These are phyloP conservation scores for Penicillium parvum DNA, from an alignment of 495 filamentous ascomycete genomes.

Conservation along the genomic window DNA sequence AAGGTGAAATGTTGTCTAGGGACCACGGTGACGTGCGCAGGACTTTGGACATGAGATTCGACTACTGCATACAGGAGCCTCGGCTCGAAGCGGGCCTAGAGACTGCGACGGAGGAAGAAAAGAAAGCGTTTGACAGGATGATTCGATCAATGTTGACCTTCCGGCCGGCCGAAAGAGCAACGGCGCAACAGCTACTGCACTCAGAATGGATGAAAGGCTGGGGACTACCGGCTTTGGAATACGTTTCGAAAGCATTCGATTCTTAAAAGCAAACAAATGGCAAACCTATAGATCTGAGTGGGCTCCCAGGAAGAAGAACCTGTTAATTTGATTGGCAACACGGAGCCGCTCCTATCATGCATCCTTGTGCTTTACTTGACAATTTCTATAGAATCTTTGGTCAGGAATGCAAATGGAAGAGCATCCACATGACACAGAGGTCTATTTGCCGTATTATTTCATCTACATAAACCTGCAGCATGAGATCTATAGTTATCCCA, in stretches of 20 bases:
- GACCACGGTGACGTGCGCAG: conserved; percentile 7
- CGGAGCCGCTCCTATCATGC: too few relatives aligned
- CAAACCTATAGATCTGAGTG: too few relatives aligned
- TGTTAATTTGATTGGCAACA: too few relatives aligned
- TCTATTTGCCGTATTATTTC: background rate
- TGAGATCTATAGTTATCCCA: background rate
- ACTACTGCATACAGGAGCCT: conserved; percentile 17
- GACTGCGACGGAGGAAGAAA: conserved; percentile 12
- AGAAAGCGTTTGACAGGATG: conserved; percentile 18
- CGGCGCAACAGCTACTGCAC: conserved; percentile 10
- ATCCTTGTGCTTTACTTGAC: too few relatives aligned
- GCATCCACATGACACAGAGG: too few relatives aligned
- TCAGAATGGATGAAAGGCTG: conserved; percentile 14
- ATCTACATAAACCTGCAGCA: background rate
- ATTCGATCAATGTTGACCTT: conserved; percentile 17
- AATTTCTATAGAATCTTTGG: too few relatives aligned
- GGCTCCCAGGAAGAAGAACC: too few relatives aligned
- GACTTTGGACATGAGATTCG: conserved; percentile 13
- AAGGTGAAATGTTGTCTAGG: conserved; percentile 14
- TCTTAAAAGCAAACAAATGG: conserved; percentile 5
- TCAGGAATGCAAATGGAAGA: too few relatives aligned
- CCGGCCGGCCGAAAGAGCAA: conserved; percentile 12
- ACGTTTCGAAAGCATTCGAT: conserved; percentile 3
- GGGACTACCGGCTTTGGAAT: conserved; percentile 12
- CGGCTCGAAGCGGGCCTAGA: conserved; percentile 15